A percentile compares a stretch with the other conserved stretches of the same genome.
phyloP scores from a whole-genome alignment of 805 yeast genomes.

The Lipomyces anomalus region DNA sequence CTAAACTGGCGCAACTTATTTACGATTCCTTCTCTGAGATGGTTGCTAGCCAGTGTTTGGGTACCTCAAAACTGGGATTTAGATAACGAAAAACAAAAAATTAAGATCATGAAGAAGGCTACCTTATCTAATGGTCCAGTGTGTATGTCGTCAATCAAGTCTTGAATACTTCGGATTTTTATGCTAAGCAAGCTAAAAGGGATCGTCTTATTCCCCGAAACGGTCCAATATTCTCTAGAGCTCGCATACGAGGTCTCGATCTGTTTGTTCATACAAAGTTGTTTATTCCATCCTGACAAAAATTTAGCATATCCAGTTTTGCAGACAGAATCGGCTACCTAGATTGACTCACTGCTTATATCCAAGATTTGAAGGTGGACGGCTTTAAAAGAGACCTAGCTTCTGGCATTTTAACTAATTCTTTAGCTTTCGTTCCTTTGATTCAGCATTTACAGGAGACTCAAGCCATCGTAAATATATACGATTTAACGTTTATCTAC shows the following conservation, averaged over 20 bases:
- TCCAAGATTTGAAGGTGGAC: conserved; percentile 54
- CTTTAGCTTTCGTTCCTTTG: conserved; percentile 28
- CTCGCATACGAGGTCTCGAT: conserved; percentile 51
- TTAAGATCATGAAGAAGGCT: conserved; percentile 2
- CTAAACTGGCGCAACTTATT: conserved; percentile 13
- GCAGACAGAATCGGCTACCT: conserved; percentile 57
- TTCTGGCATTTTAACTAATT: conserved; percentile 33
- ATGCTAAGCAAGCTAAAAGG: too few species aligned
- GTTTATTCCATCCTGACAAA: too few species aligned
- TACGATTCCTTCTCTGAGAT: conserved; percentile 9
- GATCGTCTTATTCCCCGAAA: conserved; percentile 81
- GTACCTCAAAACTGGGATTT: conserved; percentile 20
- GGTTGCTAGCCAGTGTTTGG: conserved; percentile 15
- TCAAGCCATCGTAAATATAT: conserved; percentile 34
- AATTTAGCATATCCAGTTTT: conserved; percentile 48
- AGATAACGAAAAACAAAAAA: not conserved
- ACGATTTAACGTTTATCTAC: conserved; percentile 53
- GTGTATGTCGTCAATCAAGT: too few species aligned
- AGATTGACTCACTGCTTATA: conserved; percentile 56
- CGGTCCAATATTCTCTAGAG: conserved; percentile 38
- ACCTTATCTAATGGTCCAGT: too few species aligned
- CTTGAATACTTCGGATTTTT: too few species aligned
- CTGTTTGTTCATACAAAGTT: too few species aligned
- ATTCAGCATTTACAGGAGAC: conserved; percentile 27
- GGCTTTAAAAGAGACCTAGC: conserved; percentile 48